phyloP scores from a whole-genome alignment of 2,329 filamentous ascomycete species.

The Sporothrix pallida region DNA sequence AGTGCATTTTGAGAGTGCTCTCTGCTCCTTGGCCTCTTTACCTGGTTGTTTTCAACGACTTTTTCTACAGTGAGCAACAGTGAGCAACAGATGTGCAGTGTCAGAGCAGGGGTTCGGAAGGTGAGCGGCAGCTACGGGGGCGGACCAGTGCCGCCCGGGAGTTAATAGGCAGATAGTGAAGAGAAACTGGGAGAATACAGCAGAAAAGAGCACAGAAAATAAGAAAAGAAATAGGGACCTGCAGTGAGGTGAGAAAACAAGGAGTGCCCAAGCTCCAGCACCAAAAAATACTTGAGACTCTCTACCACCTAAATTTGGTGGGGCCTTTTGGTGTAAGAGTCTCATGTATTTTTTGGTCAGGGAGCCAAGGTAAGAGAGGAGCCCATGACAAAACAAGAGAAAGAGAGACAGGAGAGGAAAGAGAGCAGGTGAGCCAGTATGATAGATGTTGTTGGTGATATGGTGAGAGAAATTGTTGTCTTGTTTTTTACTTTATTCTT shows the following conservation, averaged over 20 bases:
- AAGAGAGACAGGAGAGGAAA: background rate
- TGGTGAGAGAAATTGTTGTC: background rate
- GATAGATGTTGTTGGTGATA: background rate
- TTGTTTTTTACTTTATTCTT: background rate
- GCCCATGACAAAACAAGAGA: background rate
- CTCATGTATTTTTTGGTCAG: too few species aligned
- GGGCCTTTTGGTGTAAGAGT: too few species aligned
- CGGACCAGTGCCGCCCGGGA: background rate
- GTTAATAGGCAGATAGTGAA: too few species aligned
- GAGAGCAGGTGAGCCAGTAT: background rate
- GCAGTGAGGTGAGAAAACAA: background rate
- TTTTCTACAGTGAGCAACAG: too few species aligned
- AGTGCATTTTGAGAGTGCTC: background rate
- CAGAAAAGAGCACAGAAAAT: too few species aligned
- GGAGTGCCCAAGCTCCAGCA: background rate
- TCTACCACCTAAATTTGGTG: too few species aligned
- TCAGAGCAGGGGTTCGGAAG: background rate
- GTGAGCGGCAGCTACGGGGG: slow-evolving; percentile 6
- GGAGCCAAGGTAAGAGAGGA: background rate
- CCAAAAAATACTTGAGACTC: too few species aligned
- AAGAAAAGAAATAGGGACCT: background rate
- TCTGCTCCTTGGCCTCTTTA: background rate
- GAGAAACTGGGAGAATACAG: too few species aligned
- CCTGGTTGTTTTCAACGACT: background rate
- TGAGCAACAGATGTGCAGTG: background rate